Base-by-base conservation (phyloP, 2,329 filamentous ascomycete genomes). In the Colletotrichum theobromicola region DNA sequence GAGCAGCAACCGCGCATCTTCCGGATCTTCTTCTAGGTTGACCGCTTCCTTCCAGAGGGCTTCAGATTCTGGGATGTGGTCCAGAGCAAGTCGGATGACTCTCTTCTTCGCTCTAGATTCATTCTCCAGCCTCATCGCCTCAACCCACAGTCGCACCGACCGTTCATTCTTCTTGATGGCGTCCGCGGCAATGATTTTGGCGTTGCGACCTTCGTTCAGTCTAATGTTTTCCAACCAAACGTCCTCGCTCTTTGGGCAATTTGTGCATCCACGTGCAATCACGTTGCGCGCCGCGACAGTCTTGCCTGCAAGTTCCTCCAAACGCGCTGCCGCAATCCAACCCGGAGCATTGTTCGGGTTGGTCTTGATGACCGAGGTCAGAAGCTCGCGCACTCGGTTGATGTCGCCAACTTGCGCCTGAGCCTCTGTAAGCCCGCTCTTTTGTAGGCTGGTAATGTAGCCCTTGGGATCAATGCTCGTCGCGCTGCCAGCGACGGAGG, bases 41-140 rank as follows among this genome's bases (percentile, higher is more conserved):
- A 99, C 96, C 7, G 96, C 94, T 82, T 97, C 95, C 82, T 98
- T 99, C 97, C 97, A 99, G n/a, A 99, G 90, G 55, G 94, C 93
- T 62, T 98, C 97, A 0, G 96, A 98, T 80, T 98, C 95, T 1
- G 96, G 96, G 53, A 98, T 94, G 80, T 98, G 93, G 79, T 98
- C 95, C 58, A 99, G 88, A 0, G 97, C 97, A 81, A 97, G 94
- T 70, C 96, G 91, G 37, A 98, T 92, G 9, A 99, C 97, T 81
- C 95, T 93, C 85, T 98, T 98, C 85, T 97, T 98, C 13, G 95
- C 94, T 74, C 93, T 91, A 2, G 92, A 86, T 62, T 98, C 94
- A 9, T 92, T 92, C 83, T 99, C 97, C 28, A 99, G 86, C 77
- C 95, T 94, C 92, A 98, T 98, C 1, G 97, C 97, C 82, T 98